These are phyloP conservation scores for Pseudopediastrum boryanum DNA, from an alignment of 139 green algal species.

Conservation along the genomic window DNA sequence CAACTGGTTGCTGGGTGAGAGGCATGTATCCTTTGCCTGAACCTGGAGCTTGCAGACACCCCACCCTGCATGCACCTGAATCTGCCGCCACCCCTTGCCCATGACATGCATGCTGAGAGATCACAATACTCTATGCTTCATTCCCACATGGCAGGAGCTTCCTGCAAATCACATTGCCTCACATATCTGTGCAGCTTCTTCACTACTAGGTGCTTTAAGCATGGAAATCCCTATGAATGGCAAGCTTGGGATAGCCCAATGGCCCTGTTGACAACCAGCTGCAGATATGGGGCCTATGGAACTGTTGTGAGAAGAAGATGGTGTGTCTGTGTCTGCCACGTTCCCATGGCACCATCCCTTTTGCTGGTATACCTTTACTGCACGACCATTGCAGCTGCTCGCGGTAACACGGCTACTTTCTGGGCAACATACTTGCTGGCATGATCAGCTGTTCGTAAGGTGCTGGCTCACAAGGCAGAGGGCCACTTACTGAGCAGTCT, in stretches of 20 bases:
- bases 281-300: too few relatives aligned
- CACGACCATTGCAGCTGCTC: not conserved
- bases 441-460: not conserved
- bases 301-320: too few relatives aligned
- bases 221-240: too few relatives aligned
- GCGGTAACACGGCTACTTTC: not conserved
- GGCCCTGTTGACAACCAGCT: too few relatives aligned
- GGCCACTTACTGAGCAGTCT: conserved; percentile 49
- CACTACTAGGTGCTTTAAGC: too few relatives aligned
- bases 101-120: not conserved
- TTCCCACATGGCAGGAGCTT: too few relatives aligned
- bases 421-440: not conserved
- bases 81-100: not conserved
- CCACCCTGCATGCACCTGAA: not conserved
- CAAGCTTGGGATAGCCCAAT: too few relatives aligned
- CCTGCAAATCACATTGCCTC: too few relatives aligned
- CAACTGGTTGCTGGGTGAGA: too few relatives aligned
- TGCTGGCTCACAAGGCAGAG: not conserved
- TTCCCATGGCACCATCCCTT: too few relatives aligned
- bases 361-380: conserved; percentile 2
- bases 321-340: too few relatives aligned
- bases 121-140: not conserved
- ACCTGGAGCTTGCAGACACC: not conserved
- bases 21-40: not conserved
- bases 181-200: too few relatives aligned